phyloP scores from a whole-genome alignment of 1,284 basidiomycete genomes.

The Moesziomyces aphidis region DNA sequence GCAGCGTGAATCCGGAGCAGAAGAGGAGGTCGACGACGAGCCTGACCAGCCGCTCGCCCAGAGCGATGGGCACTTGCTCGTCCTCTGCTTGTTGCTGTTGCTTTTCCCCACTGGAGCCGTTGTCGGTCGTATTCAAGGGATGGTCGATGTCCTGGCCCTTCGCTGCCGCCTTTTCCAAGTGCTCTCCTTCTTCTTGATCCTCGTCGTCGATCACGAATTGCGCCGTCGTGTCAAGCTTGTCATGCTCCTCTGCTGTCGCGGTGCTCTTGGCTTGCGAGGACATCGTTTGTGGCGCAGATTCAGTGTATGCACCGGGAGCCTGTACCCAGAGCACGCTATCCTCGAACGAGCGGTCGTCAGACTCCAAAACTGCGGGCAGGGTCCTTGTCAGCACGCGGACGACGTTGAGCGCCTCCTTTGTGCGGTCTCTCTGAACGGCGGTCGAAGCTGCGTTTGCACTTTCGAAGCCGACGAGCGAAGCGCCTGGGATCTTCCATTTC shows the following conservation, averaged over 20 bases:
- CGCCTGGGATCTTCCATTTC: conserved; percentile 29
- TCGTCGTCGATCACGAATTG: conserved; percentile 65
- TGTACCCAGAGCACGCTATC: conserved; percentile 46
- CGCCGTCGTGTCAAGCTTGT: conserved; percentile 47
- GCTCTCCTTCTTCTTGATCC: conserved; percentile 35
- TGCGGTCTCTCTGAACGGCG: conserved; percentile 37
- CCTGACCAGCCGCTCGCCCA: conserved; percentile 49
- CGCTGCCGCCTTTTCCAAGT: background rate
- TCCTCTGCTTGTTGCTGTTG: conserved; percentile 10
- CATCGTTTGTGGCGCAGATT: conserved; percentile 3
- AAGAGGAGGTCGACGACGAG: conserved; percentile 62
- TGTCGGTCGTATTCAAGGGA: conserved; percentile 22
- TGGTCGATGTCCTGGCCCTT: conserved; percentile 18
- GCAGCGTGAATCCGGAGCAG: conserved; percentile 64
- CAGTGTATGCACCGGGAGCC: conserved; percentile 19
- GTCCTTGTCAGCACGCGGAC: conserved; percentile 59
- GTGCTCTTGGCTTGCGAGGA: background rate
- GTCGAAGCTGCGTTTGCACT: conserved; percentile 2
- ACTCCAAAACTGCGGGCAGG: conserved; percentile 55
- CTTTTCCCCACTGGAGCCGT: background rate
- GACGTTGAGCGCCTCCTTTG: conserved; percentile 62
- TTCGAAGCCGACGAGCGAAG: conserved; percentile 19
- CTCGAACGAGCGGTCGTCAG: conserved; percentile 33
- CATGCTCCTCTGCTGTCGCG: conserved; percentile 19
- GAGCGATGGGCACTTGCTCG: conserved; percentile 20